phyloP scores from a whole-genome alignment of 345 rosid species.

The Dipteronia dyeriana region DNA sequence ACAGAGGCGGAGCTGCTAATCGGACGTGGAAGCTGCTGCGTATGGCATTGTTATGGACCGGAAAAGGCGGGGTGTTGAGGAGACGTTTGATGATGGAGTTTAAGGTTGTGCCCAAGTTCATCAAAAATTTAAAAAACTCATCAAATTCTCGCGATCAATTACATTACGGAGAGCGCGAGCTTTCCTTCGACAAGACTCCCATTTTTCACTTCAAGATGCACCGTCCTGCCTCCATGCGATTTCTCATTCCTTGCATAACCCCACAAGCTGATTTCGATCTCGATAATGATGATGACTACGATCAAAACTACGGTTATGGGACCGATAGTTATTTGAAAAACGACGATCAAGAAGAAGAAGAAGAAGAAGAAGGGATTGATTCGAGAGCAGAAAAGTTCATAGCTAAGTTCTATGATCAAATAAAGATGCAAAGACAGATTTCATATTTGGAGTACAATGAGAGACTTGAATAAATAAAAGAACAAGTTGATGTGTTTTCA shows the following conservation, averaged over 20 bases:
- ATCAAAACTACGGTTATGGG: slow-evolving; percentile 27
- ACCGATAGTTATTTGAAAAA: slow-evolving; percentile 26
- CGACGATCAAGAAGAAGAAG: slow-evolving; percentile 24
- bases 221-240: slow-evolving; percentile 64
- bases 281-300: slow-evolving; percentile 33
- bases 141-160: slow-evolving; percentile 26
- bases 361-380: slow-evolving; percentile 59
- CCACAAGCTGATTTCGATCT: slow-evolving; percentile 53
- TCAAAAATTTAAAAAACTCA: slow-evolving; percentile 42
- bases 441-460: slow-evolving; percentile 57
- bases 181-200: slow-evolving; percentile 87
- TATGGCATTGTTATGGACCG: slow-evolving; percentile 60
- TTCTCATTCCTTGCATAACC: slow-evolving; percentile 72
- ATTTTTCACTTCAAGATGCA: slow-evolving; percentile 64
- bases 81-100: slow-evolving; percentile 52
- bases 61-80: slow-evolving; percentile 71
- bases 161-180: slow-evolving; percentile 61
- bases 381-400: slow-evolving; percentile 86
- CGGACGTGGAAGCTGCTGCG: slow-evolving; percentile 63
- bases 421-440: slow-evolving; percentile 82
- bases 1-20: slow-evolving; percentile 11
- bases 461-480: slow-evolving; percentile 15
- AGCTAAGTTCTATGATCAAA: slow-evolving; percentile 65
- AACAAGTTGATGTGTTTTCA: neutral
- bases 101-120: slow-evolving; percentile 52